Base-by-base conservation (phyloP, 2,329 filamentous ascomycete genomes). In the Domatiomyces globalis region DNA sequence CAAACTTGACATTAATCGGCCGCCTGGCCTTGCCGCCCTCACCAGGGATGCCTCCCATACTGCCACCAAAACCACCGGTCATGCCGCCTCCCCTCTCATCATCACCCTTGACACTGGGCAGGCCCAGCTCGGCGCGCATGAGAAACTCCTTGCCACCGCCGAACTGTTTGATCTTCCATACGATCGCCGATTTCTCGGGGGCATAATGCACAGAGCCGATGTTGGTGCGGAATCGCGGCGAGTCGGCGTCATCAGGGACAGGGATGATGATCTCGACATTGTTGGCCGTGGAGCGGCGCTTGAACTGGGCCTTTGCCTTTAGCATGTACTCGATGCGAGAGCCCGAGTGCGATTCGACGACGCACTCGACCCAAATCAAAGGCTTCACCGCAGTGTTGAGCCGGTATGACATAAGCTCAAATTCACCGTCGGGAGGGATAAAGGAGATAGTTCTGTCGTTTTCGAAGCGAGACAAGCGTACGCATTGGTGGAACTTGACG, bases 81-180 rank as follows among this genome's bases (percentile, higher is more conserved):
- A 96, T 96, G 58, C 90, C 90, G 56, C 90, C 90, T 43, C 90
- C 90, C 63, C 87, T 85, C 69, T 96, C 90, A 63, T 96, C 90
- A 60, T 96, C 90, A 48, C 90, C 90, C 58, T 92, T 83, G 18
- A 98, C 92, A 53, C 87, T 94, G 0, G 92, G 92, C 44, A 98
- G 73, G 48, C 92, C 92, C 10, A 98, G 77, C 72, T 98, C 92
- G 17, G 92, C 92, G 51, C 92, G 85, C 92, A 98, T 98, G 61
- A 98, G 75, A 63, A 98, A 98, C 66, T 98, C 92, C 71, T 98
- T 98, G 61, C 83, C 81, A n/a, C 92, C 92, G 45, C 92, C 92
- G 68, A 98, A 98, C 64, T 98, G 92, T 75, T 98, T 98, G 68
- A 98, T 98, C 75, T 98, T 98, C 92, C 92, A 98, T 48, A 98